Evolutionary conservation across 805 yeast species (phyloP).

Genomic region (Pichia deserticola): DNA sequence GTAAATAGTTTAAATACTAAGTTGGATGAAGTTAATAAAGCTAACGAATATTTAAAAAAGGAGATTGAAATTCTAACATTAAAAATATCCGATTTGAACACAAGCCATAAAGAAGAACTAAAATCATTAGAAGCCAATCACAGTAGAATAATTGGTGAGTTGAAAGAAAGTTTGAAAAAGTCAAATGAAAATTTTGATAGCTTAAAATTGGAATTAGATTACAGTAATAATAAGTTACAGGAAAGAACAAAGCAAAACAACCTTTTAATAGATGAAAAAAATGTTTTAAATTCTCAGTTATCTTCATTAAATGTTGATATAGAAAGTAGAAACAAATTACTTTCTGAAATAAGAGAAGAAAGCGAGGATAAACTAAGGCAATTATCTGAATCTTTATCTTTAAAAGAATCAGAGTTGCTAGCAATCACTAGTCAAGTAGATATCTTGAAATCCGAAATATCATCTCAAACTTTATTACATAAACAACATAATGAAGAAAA

Average conservation of each 20-base stretch:
- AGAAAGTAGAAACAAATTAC: not conserved
- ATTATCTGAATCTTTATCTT: not conserved
- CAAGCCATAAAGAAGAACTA: not conserved
- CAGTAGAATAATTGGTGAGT: not conserved
- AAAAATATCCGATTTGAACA: conserved; percentile 3
- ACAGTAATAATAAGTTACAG: too few relatives aligned
- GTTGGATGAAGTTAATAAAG: not conserved
- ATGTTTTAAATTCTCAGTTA: too few relatives aligned
- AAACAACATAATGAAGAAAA: too few relatives aligned
- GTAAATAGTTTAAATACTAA: conserved; percentile 1
- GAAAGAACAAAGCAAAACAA: too few relatives aligned
- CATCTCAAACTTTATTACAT: too few relatives aligned
- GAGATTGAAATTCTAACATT: conserved; percentile 6
- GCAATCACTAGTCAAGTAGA: not conserved
- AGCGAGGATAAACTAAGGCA: not conserved
- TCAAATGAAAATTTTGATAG: not conserved
- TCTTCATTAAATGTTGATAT: not conserved
- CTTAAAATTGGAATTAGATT: not conserved
- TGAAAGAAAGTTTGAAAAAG: not conserved
- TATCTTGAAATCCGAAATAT: not conserved
- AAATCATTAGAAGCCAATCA: not conserved
- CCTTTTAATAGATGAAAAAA: too few relatives aligned
- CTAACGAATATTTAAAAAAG: conserved; percentile 2
- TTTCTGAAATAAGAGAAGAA: not conserved
- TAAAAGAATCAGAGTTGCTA: not conserved